phyloP scores from a whole-genome alignment of 306 rosid genomes.

The Cucurbita moschata region DNA sequence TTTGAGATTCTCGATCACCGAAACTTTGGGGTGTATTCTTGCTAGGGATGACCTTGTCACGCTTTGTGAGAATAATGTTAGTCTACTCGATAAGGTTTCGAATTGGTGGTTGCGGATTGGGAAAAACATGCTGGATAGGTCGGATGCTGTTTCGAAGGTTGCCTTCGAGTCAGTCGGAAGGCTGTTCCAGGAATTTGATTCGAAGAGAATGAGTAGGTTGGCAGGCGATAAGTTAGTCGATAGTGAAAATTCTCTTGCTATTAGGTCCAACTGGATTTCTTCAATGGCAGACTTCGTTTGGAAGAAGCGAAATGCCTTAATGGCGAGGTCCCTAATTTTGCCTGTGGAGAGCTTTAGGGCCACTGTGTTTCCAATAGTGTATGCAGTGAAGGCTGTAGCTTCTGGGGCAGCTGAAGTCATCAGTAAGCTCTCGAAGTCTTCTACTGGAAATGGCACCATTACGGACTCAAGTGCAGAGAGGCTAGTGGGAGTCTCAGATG shows the following conservation, averaged over 20 bases:
- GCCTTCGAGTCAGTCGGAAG: constrained; percentile 94
- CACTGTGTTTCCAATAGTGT: constrained; percentile 78
- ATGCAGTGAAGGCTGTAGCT: constrained; percentile 84
- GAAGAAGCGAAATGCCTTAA: constrained; percentile 79
- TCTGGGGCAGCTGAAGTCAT: constrained; percentile 74
- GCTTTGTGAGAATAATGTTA: constrained; percentile 82
- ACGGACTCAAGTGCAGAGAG: constrained; percentile 69
- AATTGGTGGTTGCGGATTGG: constrained; percentile 85
- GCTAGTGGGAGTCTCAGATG: constrained; percentile 85
- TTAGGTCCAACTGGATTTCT: constrained; percentile 91
- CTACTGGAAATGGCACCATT: constrained; percentile 15
- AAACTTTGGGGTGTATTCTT: constrained; percentile 82
- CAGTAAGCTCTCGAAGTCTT: constrained; percentile 63
- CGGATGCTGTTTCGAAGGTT: constrained; percentile 75
- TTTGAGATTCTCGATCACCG: constrained; percentile 73
- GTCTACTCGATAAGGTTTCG: constrained; percentile 64
- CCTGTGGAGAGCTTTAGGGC: constrained; percentile 85
- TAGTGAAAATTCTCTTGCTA: constrained; percentile 86
- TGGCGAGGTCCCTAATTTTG: constrained; percentile 75
- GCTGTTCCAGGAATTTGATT: constrained; percentile 76
- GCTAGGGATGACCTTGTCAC: constrained; percentile 94
- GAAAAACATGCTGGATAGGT: constrained; percentile 68
- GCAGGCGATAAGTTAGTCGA: constrained; percentile 91
- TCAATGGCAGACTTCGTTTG: constrained; percentile 92
- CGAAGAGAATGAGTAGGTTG: constrained; percentile 80